Evolutionary conservation across 2,329 filamentous ascomycete genomes (phyloP), one percentile per base, ranked within the genome.

Genomic region (Zymoseptoria brevis): DNA sequence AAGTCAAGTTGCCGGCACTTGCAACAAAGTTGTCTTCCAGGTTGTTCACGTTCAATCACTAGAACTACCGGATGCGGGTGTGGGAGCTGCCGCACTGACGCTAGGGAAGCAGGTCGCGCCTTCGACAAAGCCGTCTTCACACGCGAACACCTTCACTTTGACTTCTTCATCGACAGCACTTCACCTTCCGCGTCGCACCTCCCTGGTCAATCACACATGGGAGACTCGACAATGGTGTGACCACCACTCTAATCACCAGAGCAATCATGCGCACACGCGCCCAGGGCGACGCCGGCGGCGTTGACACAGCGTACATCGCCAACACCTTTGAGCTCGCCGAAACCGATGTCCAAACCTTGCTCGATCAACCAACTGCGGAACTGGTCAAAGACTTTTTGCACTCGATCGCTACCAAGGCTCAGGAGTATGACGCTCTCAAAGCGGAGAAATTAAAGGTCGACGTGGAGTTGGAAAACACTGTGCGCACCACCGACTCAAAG

Each of bases 401-500:
- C 62, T 87, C 88, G 24, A 83, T 97, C 56, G 83, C 87, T 22
- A 77, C 79, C 29, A 96, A 94, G 74, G 90, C 89, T 41, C 88
- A 87, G 68, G 90, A 96, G 69, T 87, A 84, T 68, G 90, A 96
- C 71, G 83, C 86, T 48, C 77, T 96, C 49, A 90, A 87, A 68
- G 87, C 93, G 8, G 89, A 96, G 65, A 97, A 96, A 76, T 81
- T 96, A 51, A 87, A 90, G 66, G 79, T 89, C 52, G 90, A 96
- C 69, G 94, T 99, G 51, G 92, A 97, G 77, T 83, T 97, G 7
- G 94, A 99, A 74, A 94, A 90, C 74, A 88, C 87, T 19, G 87
- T 96, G 53, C 87, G 91, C 67, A 88, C 84, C 65, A 87, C 88
- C 60, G 93, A 97, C 72, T 85, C 87, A 22, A 89, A 91, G 74